These are phyloP conservation scores for Myxozyma neglecta DNA, from an alignment of 805 yeast species.

Conservation along the genomic window DNA sequence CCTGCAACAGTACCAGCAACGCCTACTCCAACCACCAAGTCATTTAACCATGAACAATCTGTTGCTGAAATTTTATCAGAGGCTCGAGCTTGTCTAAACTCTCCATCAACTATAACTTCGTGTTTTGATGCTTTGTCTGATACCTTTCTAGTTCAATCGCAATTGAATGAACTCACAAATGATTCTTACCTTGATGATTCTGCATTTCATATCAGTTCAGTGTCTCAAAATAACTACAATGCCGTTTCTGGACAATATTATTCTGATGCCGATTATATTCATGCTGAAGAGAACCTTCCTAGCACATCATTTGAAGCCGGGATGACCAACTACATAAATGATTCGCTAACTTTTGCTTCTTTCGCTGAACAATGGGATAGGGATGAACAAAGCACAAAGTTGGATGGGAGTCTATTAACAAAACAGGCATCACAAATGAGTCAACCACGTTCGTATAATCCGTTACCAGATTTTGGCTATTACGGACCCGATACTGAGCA, in stretches of 20 bases:
- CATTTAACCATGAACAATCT: not conserved
- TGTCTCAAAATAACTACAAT: not conserved
- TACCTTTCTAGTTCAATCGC: not conserved
- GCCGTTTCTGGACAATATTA: not conserved
- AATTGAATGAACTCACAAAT: not conserved
- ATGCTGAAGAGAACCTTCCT: not conserved
- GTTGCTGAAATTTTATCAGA: slow-evolving; percentile 3
- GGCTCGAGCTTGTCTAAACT: not conserved
- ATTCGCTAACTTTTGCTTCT: not conserved
- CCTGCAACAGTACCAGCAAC: not conserved
- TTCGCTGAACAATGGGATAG: not conserved
- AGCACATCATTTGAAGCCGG: not conserved
- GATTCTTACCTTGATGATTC: not conserved
- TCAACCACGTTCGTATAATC: not conserved
- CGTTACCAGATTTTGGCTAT: not conserved
- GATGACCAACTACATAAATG: not conserved
- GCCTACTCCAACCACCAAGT: not conserved
- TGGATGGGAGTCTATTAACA: not conserved
- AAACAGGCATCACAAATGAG: not conserved
- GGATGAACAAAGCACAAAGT: not conserved
- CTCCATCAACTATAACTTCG: not conserved
- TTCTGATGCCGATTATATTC: not conserved
- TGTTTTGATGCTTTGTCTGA: not conserved
- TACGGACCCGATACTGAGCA: not conserved
- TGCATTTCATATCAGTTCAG: not conserved